Evolutionary conservation across 1,139 yeast species (phyloP).

Genomic region (Cylindricascospora bacillispora): DNA sequence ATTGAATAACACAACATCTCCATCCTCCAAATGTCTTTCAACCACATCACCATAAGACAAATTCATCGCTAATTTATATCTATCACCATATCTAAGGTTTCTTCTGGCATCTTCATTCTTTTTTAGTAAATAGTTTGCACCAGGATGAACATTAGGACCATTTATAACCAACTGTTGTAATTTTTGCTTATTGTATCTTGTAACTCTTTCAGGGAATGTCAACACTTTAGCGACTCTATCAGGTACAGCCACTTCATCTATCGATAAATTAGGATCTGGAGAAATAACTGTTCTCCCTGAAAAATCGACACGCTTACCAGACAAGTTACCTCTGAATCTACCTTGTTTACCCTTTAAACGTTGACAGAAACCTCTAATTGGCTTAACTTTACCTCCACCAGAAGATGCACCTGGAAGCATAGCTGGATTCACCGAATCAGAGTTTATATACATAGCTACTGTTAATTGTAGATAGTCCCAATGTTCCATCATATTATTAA

Average conservation of each 20-base stretch:
- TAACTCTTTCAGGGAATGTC: slow-evolving; percentile 92
- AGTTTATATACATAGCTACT: slow-evolving; percentile 93
- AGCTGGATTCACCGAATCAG: slow-evolving; percentile 85
- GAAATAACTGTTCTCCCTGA: slow-evolving; percentile 98
- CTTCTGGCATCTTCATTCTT: slow-evolving; percentile 78
- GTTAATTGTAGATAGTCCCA: slow-evolving; percentile 96
- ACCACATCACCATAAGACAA: slow-evolving; percentile 83
- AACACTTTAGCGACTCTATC: slow-evolving; percentile 90
- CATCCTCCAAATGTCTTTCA: slow-evolving; percentile 97
- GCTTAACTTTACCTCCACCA: slow-evolving; percentile 55
- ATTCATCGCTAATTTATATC: slow-evolving; percentile 61
- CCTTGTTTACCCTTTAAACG: slow-evolving; percentile 98
- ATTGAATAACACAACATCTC: slow-evolving; percentile 88
- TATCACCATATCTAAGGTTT: slow-evolving; percentile 80
- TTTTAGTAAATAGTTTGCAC: slow-evolving; percentile 84
- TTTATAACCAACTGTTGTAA: slow-evolving; percentile 59
- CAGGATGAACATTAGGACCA: slow-evolving; percentile 89
- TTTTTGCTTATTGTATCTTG: slow-evolving; percentile 72
- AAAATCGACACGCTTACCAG: slow-evolving; percentile 98
- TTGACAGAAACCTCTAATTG: slow-evolving; percentile 94
- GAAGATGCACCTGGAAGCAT: slow-evolving; percentile 50
- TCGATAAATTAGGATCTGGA: slow-evolving; percentile 90
- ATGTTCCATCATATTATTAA: slow-evolving; percentile 90
- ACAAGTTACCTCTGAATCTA: slow-evolving; percentile 92
- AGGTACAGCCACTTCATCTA: slow-evolving; percentile 98